Evolutionary conservation across 2,329 filamentous ascomycete genomes (phyloP), one percentile per base, ranked within the genome.

Genomic region (Aspergillus unguis): DNA sequence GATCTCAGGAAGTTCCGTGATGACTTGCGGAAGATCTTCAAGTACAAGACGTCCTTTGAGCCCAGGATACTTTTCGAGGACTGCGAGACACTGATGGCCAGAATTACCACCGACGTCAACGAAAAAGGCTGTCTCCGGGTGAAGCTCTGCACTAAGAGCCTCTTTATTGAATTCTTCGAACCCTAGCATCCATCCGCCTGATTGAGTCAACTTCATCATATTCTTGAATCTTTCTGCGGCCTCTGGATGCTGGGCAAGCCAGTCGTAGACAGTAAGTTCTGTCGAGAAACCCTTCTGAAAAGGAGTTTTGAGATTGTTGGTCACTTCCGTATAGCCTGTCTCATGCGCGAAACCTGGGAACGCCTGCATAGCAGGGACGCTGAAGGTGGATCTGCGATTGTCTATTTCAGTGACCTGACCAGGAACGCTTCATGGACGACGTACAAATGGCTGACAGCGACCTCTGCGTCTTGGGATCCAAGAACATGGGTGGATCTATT

Each of bases 101-200:
- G 64, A 61, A 1, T 68, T 70, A 36, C 75, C 73, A 7, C 73
- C 73, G 8, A 77, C 62, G 53, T 77, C 72, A 2, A 77, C 72
- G 42, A 75, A 65, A 28, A 76, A 56, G 5, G 59, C 54, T 36
- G 53, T 59, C 6, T 63, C 57, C 3, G 26, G n/a, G 11, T 25
- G 5, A 23, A 10, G n/a, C 40, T 27, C 17, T 23, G 41, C 6
- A 9, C 7, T 25, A 17, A 43, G 38, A 25, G 41, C 11, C 10
- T 44, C 41, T 41, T 45, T 26, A 3, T 43, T 29, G 17, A 42
- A 50, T 4, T 32, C 26, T 9, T 28, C 29, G 27, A 49, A 36
- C 1, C 45, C 46, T 26, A 23, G 38, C 27, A 33, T 48, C 44
- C 50, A 52, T 11, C 36, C 44, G 38, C 50, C 25, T 1, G 44